Evolutionary conservation across 2,329 filamentous ascomycete species (phyloP).

Genomic region (Paraphaeosphaeria sporulosa): DNA sequence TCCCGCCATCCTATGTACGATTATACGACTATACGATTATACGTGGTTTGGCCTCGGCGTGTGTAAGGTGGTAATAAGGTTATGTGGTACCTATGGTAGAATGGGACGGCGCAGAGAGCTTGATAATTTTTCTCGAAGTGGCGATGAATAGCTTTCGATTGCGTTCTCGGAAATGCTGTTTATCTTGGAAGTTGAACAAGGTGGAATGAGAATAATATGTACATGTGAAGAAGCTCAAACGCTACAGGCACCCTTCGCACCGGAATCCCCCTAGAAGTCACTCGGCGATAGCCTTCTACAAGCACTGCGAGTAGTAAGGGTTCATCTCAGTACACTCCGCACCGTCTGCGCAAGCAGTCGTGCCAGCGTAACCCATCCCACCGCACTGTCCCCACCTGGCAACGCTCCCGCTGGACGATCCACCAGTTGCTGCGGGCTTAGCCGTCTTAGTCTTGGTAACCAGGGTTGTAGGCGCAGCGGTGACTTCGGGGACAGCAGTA

Average conservation of each 20-base stretch:
- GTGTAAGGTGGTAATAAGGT: neutral
- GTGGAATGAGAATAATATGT: neutral
- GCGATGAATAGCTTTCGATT: too few species aligned
- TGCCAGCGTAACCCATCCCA: neutral
- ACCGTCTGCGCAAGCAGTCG: constrained; percentile 36
- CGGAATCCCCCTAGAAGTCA: too few species aligned
- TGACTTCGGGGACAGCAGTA: neutral
- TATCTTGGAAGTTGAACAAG: neutral
- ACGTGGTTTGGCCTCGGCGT: neutral
- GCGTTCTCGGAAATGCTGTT: neutral
- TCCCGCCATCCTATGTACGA: neutral
- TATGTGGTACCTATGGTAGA: too few species aligned
- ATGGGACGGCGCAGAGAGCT: too few species aligned
- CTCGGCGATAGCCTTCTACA: constrained; percentile 20
- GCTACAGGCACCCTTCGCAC: neutral
- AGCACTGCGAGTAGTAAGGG: constrained; percentile 58
- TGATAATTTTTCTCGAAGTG: too few species aligned
- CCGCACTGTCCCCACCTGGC: constrained; percentile 7
- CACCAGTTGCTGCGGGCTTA: neutral
- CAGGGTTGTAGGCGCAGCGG: neutral
- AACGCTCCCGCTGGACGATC: neutral
- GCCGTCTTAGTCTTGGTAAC: neutral
- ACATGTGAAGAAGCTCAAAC: neutral
- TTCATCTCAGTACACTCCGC: constrained; percentile 52
- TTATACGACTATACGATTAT: neutral